Base-by-base conservation (phyloP, 352 stramenopile species). In the Poterioochromonas sp. region DNA sequence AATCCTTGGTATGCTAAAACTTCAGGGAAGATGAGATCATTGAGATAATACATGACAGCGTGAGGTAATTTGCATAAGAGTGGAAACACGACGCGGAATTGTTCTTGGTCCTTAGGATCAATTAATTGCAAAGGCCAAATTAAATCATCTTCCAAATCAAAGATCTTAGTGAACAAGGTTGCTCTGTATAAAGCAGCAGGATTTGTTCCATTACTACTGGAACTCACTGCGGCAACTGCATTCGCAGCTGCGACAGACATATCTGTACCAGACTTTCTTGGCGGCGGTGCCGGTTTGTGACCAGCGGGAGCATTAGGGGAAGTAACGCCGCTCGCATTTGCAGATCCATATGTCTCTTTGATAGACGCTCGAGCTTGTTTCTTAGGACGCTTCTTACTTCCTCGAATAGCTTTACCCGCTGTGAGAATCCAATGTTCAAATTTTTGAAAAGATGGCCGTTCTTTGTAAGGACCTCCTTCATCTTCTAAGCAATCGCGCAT, bases 1-100 rank as follows among this genome's bases (percentile, higher is more conserved):
- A 98, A 89, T 78, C 94, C 94, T 83, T 99, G 94, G 79, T 98
- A 95, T 73, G 98, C 96, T 89, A 99, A 97, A 37, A 94, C 97
- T 63, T 97, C 90, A n/a, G 96, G 96, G 82, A 99, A 99, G 22
- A 99, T 93, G 79, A 98, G 94, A 71, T 90, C 91, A 63, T 96
- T 90, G 5, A 99, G 86, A 80, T 99, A 99, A 84, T 98, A 98
- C 79, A 98, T 91, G 0, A 97, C 90, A 53, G 58, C 18, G 35
- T 94, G 87, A 18, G 95, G 87, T 58, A 97, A 88, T 63, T 92
- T 91, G n/a, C 90, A 84, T 26, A 99, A 86, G 11, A 99, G 84
- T 26, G 91, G 89, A 82, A 96, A 97, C 0, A 98, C 87, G 0
- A 95, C 87, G 32, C 88, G 87, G 26, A 99, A 90, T 86, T 99